phyloP scores from a whole-genome alignment of 2,329 filamentous ascomycete species.

The Corynespora cassiicola region DNA sequence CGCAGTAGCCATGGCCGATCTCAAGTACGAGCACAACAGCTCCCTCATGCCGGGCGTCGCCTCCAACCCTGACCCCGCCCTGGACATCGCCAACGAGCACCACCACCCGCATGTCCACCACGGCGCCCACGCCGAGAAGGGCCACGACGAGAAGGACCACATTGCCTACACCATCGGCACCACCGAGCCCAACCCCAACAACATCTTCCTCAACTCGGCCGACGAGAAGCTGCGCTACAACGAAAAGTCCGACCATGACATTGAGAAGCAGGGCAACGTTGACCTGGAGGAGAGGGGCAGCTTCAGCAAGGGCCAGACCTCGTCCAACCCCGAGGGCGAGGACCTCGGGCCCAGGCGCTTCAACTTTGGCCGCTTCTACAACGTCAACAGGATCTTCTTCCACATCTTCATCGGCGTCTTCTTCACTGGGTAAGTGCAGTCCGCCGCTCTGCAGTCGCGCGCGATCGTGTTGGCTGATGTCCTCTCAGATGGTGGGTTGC shows the following conservation, averaged over 20 bases:
- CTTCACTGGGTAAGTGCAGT: constrained; percentile 58
- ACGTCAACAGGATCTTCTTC: constrained; percentile 51
- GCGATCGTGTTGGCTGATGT: constrained; percentile 28
- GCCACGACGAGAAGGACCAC: constrained; percentile 26
- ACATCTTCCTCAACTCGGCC: constrained; percentile 48
- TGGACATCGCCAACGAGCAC: constrained; percentile 46
- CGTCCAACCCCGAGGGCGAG: constrained; percentile 19
- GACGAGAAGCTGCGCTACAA: constrained; percentile 32
- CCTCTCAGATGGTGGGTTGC: constrained; percentile 74
- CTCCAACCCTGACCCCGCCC: constrained; percentile 44
- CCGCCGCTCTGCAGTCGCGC: constrained; percentile 6
- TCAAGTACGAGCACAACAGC: constrained; percentile 38
- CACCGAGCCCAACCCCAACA: constrained; percentile 46
- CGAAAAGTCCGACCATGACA: constrained; percentile 26
- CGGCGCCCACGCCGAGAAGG: constrained; percentile 35
- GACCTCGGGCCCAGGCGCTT: constrained; percentile 41
- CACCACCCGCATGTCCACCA: constrained; percentile 48
- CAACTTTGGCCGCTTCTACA: constrained; percentile 49
- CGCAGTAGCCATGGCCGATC: constrained; percentile 43
- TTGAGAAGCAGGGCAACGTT: constrained; percentile 42
- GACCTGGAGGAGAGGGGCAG: constrained; percentile 52
- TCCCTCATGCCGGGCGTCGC: constrained; percentile 41
- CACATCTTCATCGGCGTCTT: constrained; percentile 53
- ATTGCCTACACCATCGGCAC: constrained; percentile 44
- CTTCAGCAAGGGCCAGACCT: constrained; percentile 40